phyloP scores from a whole-genome alignment of 768 basidiomycete species.

The Pleurotus ostreatus region DNA sequence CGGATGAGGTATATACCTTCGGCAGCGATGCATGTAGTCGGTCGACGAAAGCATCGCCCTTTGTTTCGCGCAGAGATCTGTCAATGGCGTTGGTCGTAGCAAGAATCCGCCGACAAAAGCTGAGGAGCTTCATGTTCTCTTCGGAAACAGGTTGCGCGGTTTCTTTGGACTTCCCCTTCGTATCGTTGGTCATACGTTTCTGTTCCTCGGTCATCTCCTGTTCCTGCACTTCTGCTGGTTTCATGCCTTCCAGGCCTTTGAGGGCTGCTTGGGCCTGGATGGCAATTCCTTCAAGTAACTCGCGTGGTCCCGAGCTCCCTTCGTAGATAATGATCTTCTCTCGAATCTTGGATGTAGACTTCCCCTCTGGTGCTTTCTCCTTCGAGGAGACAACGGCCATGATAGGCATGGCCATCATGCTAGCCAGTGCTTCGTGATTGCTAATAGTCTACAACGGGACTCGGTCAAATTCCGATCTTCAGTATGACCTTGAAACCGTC shows the following conservation, averaged over 20 bases:
- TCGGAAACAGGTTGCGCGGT: constrained; percentile 44
- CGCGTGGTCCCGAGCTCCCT: constrained; percentile 86
- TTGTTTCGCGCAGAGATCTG: constrained; percentile 81
- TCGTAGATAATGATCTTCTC: constrained; percentile 88
- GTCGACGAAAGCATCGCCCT: constrained; percentile 83
- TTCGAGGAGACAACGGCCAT: constrained; percentile 79
- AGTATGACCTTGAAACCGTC: not conserved
- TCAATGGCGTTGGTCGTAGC: constrained; percentile 83
- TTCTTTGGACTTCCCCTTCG: constrained; percentile 68
- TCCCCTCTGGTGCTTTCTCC: constrained; percentile 46
- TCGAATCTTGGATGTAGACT: constrained; percentile 49
- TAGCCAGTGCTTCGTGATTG: constrained; percentile 87
- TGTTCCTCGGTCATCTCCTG: constrained; percentile 85
- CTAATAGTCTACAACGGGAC: constrained; percentile 69
- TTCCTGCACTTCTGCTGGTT: constrained; percentile 39
- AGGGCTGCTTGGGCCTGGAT: constrained; percentile 92
- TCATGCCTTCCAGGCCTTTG: constrained; percentile 75
- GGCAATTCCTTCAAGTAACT: constrained; percentile 85
- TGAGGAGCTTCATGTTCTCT: constrained; percentile 73
- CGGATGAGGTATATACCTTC: constrained; percentile 55
- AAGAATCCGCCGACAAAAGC: constrained; percentile 85
- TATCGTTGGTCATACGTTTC: constrained; percentile 73
- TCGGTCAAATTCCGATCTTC: constrained; percentile 7
- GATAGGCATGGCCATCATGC: constrained; percentile 97
- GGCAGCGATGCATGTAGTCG: constrained; percentile 75